Evolutionary conservation across 805 yeast genomes (phyloP), one percentile per base, ranked within the genome.

Genomic region (Hanseniaspora taiwanica): DNA sequence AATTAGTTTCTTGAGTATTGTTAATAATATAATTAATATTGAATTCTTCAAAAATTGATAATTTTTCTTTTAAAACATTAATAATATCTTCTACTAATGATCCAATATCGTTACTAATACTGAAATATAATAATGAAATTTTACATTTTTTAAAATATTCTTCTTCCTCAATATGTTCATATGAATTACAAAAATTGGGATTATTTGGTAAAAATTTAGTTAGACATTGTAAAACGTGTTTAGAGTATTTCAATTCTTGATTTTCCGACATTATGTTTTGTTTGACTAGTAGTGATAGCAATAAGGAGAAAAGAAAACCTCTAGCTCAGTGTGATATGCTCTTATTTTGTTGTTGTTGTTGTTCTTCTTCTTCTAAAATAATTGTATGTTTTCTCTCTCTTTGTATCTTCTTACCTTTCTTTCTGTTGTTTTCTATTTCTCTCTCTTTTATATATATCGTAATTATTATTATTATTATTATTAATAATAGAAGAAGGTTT

Each of bases 221-320:
- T 8, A 42, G 31, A 23, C 44, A 42, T 20, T 36, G 42, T 21
- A 47, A 35, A 2, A 44, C 36, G 16, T 48, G 44, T 37, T 38
- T 41, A 16, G 40, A 41, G 8, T 37, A 41, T 5, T 29, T 16
- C 18, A 29, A 3, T 29, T 29, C 33, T n/a, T 29, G 16, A 16
- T 29, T 29, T n/a, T 4, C 17, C 5, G 16, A 29, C 14, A 18
- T 10, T 4, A n/a, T 29, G 14, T 16, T 16, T 29, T 29, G n/a
- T n/a, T n/a, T n/a, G n/a, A n/a, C n/a, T n/a, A n/a, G n/a, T n/a
- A n/a, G n/a, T n/a, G n/a, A n/a, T n/a, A n/a, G n/a, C n/a, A n/a
- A n/a, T n/a, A n/a, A n/a, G n/a, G n/a, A n/a, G n/a, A n/a, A n/a
- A n/a, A n/a, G n/a, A n/a, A n/a, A n/a, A n/a, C n/a, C n/a, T n/a